Percentiles rank a stretch among this genome's conserved stretches.
Evolutionary conservation across 2,329 filamentous ascomycete genomes (phyloP).

Genomic region (Periconia digitata): DNA sequence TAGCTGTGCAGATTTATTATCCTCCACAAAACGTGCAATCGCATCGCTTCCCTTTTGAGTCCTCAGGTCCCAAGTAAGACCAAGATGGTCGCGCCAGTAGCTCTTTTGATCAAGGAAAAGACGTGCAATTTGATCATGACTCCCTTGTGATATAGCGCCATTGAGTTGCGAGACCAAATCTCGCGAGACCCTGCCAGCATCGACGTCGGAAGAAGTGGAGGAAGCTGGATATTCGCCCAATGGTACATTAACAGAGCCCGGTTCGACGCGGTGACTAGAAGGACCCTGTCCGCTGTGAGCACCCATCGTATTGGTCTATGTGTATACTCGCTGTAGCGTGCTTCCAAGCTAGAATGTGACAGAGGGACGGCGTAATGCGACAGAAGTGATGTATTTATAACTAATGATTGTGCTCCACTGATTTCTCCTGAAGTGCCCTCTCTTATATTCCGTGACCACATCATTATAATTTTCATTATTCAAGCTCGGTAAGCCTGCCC

Average conservation of each 20-base stretch:
- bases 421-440: neutral
- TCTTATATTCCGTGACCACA: no score
- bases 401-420: neutral
- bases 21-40: constrained; percentile 42
- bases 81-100: constrained; percentile 63
- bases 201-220: constrained; percentile 26
- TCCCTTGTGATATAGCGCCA: constrained; percentile 37
- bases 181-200: constrained; percentile 44
- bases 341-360: neutral
- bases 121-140: constrained; percentile 30
- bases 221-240: constrained; percentile 49
- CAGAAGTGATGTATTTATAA: neutral
- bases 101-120: constrained; percentile 55
- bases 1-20: constrained; percentile 34
- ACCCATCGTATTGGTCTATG: constrained; percentile 17
- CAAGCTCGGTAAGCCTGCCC: no score
- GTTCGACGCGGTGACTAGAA: constrained; percentile 50
- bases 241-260: constrained; percentile 59
- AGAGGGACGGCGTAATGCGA: neutral
- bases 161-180: constrained; percentile 48
- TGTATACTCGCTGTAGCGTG: neutral
- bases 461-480: no score
- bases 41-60: constrained; percentile 52
- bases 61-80: constrained; percentile 57
- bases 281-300: constrained; percentile 23